phyloP scores from a whole-genome alignment of 2,329 filamentous ascomycete genomes.

The Teratosphaeria nubilosa region DNA sequence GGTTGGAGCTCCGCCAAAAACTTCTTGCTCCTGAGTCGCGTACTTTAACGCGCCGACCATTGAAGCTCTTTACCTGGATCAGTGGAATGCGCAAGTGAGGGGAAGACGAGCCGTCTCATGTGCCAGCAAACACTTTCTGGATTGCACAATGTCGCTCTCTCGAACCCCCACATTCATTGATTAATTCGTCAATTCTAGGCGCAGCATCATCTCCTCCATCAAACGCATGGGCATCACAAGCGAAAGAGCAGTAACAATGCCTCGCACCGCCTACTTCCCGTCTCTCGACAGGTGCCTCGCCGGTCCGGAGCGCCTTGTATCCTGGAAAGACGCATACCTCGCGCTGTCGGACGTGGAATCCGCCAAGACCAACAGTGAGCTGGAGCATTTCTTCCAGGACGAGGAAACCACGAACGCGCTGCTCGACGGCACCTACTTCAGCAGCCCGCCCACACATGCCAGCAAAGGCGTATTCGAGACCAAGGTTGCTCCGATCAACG shows the following conservation, averaged over 20 bases:
- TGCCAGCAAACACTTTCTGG: not conserved
- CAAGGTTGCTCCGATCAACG: slow-evolving; percentile 77
- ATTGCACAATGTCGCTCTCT: not conserved
- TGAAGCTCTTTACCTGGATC: not conserved
- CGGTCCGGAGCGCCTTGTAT: slow-evolving; percentile 70
- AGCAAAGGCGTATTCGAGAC: slow-evolving; percentile 64
- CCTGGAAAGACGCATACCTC: slow-evolving; percentile 48
- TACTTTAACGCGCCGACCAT: not conserved
- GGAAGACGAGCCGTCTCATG: not conserved
- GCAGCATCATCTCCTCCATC: not conserved
- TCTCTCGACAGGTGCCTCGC: slow-evolving; percentile 76
- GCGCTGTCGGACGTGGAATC: slow-evolving; percentile 43
- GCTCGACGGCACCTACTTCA: not conserved
- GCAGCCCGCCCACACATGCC: not conserved
- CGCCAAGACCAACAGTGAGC: slow-evolving; percentile 37
- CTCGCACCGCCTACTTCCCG: slow-evolving; percentile 56
- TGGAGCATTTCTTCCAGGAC: slow-evolving; percentile 63
- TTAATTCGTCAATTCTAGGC: not conserved
- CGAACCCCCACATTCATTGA: not conserved
- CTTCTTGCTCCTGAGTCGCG: not conserved
- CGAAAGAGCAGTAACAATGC: not conserved
- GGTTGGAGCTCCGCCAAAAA: too few species aligned
- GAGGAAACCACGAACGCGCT: slow-evolving; percentile 59
- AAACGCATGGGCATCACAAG: not conserved
- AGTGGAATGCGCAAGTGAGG: not conserved